Evolutionary conservation across 805 yeast genomes (phyloP), one percentile per base, ranked within the genome.

Genomic region (Zygotorulaspora sp.): DNA sequence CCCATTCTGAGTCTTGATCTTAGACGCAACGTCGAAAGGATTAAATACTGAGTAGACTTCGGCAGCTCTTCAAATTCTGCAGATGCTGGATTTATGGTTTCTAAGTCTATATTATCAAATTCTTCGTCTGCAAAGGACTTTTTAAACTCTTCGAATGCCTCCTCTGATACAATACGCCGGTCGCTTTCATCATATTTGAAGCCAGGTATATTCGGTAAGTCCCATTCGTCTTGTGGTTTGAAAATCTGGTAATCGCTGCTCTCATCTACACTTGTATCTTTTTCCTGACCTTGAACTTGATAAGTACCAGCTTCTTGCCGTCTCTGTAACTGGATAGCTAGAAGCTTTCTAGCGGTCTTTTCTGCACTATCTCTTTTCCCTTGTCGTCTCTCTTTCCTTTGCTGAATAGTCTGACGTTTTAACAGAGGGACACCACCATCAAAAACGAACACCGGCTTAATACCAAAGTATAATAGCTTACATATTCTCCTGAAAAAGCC

Each of bases 401-500:
- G 71, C 11, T 70, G 70, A 12, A 92, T 83, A 0, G 96, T 90
- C 41, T 78, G 78, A 45, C 80, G 68, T 65, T 92, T 92, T 53
- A 92, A 63, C 1, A 71, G 69, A 0, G 96, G 96, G 0, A 94
- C 96, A 1, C 92, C 96, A 18, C 97, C 97, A 65, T 89, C 97
- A 67, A 89, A 89, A 1, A 89, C 92, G 68, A 89, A 89, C 5
- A 89, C 82, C 0, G 97, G 97, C 35, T 67, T 71, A 13, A 83
- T 87, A 0, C 97, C 97, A 65, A 80, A 84, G 58, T 77, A 92
- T 16, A 92, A 61, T 43, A 92, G 63, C 52, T 92, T 92, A 65
- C 97, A 89, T 11, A 92, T 88, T 38, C 99, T 71, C 45, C 97
- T 66, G 60, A 90, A 90, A 53, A 92, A 92, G 6, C 99, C 99